These are phyloP conservation scores for Ascosphaera apis DNA, from an alignment of 2,329 filamentous ascomycete genomes.

Conservation along the genomic window DNA sequence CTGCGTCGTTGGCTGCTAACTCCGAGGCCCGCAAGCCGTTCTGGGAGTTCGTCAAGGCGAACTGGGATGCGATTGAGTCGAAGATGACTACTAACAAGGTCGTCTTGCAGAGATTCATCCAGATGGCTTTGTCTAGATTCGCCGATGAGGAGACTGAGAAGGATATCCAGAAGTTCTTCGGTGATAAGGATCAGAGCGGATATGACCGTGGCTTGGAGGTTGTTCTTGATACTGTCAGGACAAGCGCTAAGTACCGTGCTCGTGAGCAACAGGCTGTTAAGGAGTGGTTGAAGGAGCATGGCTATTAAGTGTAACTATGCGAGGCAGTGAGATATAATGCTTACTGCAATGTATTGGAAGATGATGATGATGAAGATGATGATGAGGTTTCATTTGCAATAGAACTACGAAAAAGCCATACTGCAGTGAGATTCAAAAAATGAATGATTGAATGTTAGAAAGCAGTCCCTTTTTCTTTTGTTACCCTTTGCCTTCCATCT, in stretches of 20 bases:
- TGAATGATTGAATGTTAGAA: no score
- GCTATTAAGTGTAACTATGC: conserved; percentile 31
- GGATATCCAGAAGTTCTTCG: conserved; percentile 71
- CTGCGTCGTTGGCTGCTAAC: conserved; percentile 50
- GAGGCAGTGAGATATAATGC: no score
- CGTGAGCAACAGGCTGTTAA: conserved; percentile 50
- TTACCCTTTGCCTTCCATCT: no score
- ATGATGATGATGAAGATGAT: no score
- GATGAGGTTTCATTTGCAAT: no score
- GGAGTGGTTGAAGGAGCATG: conserved; percentile 52
- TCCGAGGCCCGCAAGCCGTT: conserved; percentile 46
- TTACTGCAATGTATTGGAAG: no score
- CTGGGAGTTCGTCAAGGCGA: conserved; percentile 66
- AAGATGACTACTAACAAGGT: conserved; percentile 64
- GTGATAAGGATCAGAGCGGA: conserved; percentile 58
- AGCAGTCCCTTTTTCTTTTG: no score
- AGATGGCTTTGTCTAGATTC: conserved; percentile 56
- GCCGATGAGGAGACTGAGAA: conserved; percentile 42
- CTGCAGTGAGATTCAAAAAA: no score
- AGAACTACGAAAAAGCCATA: no score
- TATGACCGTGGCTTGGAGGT: conserved; percentile 74
- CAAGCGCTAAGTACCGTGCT: conserved; percentile 58
- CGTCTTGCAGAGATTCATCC: conserved; percentile 71
- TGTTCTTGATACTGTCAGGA: conserved; percentile 64
- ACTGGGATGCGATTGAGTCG: conserved; percentile 52